phyloP scores from a whole-genome alignment of 805 yeast genomes.

The Lipomyces mesembrius region DNA sequence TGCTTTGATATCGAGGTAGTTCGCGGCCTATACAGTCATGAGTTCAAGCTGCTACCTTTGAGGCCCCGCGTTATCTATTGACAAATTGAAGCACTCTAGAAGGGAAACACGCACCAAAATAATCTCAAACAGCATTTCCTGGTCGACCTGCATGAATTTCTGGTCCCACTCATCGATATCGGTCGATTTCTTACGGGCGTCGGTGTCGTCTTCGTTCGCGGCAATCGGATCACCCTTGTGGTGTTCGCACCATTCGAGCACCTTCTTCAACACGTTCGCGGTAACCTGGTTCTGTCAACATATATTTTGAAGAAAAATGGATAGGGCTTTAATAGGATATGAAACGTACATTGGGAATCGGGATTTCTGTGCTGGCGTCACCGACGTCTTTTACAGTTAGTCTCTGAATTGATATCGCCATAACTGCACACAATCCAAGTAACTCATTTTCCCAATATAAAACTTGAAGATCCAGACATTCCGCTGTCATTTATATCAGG shows the following conservation, averaged over 20 bases:
- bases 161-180: constrained; percentile 97
- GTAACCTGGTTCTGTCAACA: constrained; percentile 38
- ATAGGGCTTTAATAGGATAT: neutral
- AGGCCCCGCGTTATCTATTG: neutral
- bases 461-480: too few species aligned
- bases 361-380: constrained; percentile 74
- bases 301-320: neutral
- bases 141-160: constrained; percentile 91
- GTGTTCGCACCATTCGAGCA: constrained; percentile 96
- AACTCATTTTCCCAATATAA: neutral
- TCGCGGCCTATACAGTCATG: constrained; percentile 46
- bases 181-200: constrained; percentile 65
- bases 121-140: constrained; percentile 56
- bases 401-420: neutral
- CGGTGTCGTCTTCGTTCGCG: constrained; percentile 82
- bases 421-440: neutral
- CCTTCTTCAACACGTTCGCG: constrained; percentile 83
- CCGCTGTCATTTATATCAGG: neutral
- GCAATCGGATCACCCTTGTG: constrained; percentile 70
- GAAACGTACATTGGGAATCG: constrained; percentile 80
- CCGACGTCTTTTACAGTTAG: constrained; percentile 44
- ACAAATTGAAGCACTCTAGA: neutral
- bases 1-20: constrained; percentile 53
- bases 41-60: neutral
- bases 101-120: constrained; percentile 44